Conservation (phyloP, 768 basidiomycete species). For the Collybia sordida region DNA sequence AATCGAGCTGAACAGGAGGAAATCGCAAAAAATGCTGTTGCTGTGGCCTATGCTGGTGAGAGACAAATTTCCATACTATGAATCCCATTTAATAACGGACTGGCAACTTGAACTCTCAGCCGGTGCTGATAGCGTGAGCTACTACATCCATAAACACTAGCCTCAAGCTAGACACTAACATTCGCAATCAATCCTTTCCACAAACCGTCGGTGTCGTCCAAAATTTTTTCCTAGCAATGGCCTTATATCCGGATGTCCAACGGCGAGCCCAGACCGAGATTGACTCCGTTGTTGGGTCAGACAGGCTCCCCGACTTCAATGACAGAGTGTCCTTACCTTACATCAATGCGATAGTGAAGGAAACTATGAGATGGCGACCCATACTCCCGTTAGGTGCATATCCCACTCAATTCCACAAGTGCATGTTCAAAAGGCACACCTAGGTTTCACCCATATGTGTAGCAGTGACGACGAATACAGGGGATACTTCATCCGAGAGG, state of each 20-base stretch:
- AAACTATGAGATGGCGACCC: too few relatives aligned
- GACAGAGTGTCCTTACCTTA: constrained; percentile 28
- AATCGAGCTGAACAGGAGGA: constrained; percentile 5
- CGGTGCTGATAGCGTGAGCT: constrained; percentile 10
- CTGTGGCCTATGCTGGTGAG: constrained; percentile 5
- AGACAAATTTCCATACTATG: too few relatives aligned
- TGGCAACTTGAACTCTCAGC: too few relatives aligned
- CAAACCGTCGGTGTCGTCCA: constrained; percentile 35
- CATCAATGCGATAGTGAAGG: too few relatives aligned
- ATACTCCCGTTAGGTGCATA: constrained; percentile 12
- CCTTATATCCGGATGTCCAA: constrained; percentile 35
- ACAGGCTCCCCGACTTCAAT: constrained; percentile 36
- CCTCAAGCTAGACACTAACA: background rate
- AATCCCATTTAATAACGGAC: too few relatives aligned
- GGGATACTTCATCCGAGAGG: constrained; percentile 12
- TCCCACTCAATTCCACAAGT: too few relatives aligned
- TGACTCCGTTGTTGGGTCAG: constrained; percentile 32
- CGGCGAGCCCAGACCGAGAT: constrained; percentile 38
- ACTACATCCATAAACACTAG: too few relatives aligned
- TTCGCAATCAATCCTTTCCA: background rate
- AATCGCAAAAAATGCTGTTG: constrained; percentile 9
- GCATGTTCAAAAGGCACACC: background rate
- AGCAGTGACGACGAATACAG: constrained; percentile 10
- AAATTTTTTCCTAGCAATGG: constrained; percentile 36
- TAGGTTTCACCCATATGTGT: constrained; percentile 7